Evolutionary conservation across 345 rosid species (phyloP), one percentile per base, ranked within the genome.

Genomic region (Turnera subulata): DNA sequence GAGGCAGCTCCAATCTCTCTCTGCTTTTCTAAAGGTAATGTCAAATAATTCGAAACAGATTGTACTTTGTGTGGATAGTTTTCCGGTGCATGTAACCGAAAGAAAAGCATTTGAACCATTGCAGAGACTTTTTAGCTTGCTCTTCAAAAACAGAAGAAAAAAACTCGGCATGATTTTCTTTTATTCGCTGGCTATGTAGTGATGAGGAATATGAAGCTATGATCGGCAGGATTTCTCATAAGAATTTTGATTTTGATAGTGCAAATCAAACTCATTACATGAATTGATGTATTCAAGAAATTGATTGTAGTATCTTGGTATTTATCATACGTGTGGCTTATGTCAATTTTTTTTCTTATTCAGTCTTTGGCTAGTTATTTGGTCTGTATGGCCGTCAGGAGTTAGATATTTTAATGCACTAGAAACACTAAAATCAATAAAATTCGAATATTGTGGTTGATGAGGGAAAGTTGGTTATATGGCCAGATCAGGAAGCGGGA

Each of bases 401-500:
- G 8, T 29, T 29, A 29, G 35, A 29, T 29, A 29, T 29, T 29
- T 29, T 8, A 29, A 29, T 29, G 35, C n/a, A 29, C 35, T 29
- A 29, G 5, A 29, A 29, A 29, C 5, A 29, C 35, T 29, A 3
- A 8, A 20, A 25, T 25, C 13, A 40, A 15, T 1, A 49, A 49
- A 37, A 5, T 38, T 17, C 6, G 35, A 29, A 29, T 29, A 8
- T 29, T 3, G 8, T 29, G 4, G 4, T 35, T 67, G 45, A 29
- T 64, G 22, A 56, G 16, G 38, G 46, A 47, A 58, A 63, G 19
- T 16, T 65, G 66, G 38, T 48, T 50, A 14, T 68, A 26, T 76
- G 65, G 59, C 46, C 88, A 94, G 99, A 80, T 84, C 74, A 79
- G 92, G 85, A 94, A 85, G 72, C 87, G 90, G 69, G 97, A 90